A percentile compares a stretch with the other conserved stretches of the same genome.
These are phyloP conservation scores for Sordariomycetes sp. DNA, from an alignment of 2,329 filamentous ascomycete genomes.

Conservation along the genomic window DNA sequence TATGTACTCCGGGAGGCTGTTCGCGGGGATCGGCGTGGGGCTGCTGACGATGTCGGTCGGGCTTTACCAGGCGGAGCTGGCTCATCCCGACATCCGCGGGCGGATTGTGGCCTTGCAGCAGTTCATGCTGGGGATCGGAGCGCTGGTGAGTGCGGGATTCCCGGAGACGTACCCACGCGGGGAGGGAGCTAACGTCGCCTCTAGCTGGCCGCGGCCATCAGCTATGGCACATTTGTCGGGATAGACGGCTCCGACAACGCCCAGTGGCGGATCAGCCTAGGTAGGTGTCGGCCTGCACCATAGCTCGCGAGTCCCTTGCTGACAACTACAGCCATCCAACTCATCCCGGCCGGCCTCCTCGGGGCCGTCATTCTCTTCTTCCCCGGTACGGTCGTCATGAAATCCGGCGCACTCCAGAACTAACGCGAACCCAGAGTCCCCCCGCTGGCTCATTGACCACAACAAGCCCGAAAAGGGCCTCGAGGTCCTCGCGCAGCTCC, in stretches of 20 bases:
- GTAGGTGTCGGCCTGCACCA: conserved; percentile 15
- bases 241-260: conserved; percentile 15
- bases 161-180: no score
- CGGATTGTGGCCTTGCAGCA: conserved; percentile 67
- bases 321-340: conserved; percentile 35
- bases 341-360: conserved; percentile 54
- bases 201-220: conserved; percentile 54
- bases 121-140: conserved; percentile 72
- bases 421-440: conserved; percentile 29
- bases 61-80: conserved; percentile 68
- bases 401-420: no score
- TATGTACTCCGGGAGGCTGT: conserved; percentile 57
- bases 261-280: conserved; percentile 36
- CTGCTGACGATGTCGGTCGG: conserved; percentile 31
- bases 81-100: conserved; percentile 68
- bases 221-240: conserved; percentile 38
- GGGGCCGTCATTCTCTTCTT: conserved; percentile 57
- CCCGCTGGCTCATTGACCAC: conserved; percentile 67
- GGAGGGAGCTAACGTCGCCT: no score
- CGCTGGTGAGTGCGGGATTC: conserved; percentile 32
- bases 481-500: conserved; percentile 55
- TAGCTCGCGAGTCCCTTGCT: no score
- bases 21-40: conserved; percentile 31
- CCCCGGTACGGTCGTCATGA: conserved; percentile 30
- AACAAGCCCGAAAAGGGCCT: conserved; percentile 55